Evolutionary conservation across 177 flowering plant species (phyloP), one percentile per base, ranked within the genome.

Genomic region (Vitis hybrid): DNA sequence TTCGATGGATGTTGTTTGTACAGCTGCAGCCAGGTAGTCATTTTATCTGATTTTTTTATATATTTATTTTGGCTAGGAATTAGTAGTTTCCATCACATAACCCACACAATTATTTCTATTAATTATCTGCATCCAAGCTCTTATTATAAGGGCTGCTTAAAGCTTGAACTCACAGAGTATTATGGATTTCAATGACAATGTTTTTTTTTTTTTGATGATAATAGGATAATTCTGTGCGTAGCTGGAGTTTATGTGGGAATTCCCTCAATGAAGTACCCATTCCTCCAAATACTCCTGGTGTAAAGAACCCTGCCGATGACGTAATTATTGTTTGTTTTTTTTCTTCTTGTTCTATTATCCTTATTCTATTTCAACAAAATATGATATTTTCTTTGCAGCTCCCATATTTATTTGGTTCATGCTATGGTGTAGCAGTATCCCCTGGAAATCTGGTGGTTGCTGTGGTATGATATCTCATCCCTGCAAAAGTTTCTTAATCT

Each of bases 11-110:
- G 74, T 59, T 89, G 87, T 80, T 79, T 95, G 86, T 91, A 87
- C 80, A 93, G 97, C 83, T 90, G 94, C 81, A 83, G 97, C 72
- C 94, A 88, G 99, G 99, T 95, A 88, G 60, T 18, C 16, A 57
- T n/a, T 57, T n/a, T 57, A 57, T 2, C 11, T 19, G 24, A 57
- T 49, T 46, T 24, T 6, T 35, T 35, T 35, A 35, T 4, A 35
- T 35, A 35, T 35, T 35, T 35, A 35, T 35, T 35, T 35, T 35
- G 46, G 46, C 46, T 35, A 35, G 46, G 7, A 35, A 35, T 35
- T 35, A 0, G 46, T 35, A 35, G 7, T 35, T 35, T 35, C 7
- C 6, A 35, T 35, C 46, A 35, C 46, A 35, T 35, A 6, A 35
- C 46, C 46, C 7, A 35, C 7, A 35, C 7, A 6, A 35, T 35